Evolutionary conservation across 495 filamentous ascomycete genomes (phyloP).

Genomic region (Talaromyces stipitatus): DNA sequence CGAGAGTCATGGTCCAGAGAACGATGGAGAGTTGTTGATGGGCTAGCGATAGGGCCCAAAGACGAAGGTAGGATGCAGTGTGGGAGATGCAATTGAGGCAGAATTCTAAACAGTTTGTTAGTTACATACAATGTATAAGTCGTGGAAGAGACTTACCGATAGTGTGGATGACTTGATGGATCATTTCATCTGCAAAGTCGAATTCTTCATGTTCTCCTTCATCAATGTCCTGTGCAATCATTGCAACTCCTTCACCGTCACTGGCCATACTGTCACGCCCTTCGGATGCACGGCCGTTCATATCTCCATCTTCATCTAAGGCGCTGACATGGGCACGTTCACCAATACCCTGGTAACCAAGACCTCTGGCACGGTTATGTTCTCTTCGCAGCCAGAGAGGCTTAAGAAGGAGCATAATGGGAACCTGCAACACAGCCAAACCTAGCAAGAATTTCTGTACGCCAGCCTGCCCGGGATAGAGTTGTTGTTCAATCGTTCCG

Average conservation of each 20-base stretch:
- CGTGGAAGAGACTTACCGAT: conserved; percentile 57
- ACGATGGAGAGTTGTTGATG: conserved; percentile 97
- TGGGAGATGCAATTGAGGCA: conserved; percentile 98
- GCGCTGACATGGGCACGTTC: conserved; percentile 80
- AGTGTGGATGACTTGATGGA: conserved; percentile 98
- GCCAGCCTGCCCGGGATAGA: conserved; percentile 67
- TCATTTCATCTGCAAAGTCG: conserved; percentile 93
- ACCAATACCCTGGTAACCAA: conserved; percentile 88
- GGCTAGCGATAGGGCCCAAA: conserved; percentile 95
- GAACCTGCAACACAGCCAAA: conserved; percentile 77
- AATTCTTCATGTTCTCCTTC: conserved; percentile 88
- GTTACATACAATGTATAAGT: neutral
- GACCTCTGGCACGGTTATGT: conserved; percentile 77
- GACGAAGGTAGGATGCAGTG: conserved; percentile 95
- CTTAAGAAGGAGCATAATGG: conserved; percentile 88
- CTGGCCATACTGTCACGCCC: conserved; percentile 68
- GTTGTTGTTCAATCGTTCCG: conserved; percentile 54
- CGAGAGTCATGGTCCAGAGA: conserved; percentile 93
- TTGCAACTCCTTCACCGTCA: conserved; percentile 79
- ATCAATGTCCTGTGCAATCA: conserved; percentile 81
- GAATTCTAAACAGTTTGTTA: conserved; percentile 58
- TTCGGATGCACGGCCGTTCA: conserved; percentile 34
- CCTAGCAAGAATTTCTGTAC: conserved; percentile 79
- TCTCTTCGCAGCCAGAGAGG: conserved; percentile 89
- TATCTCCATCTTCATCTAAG: conserved; percentile 68